Evolutionary conservation across 345 rosid species (phyloP).

Genomic region (Aquilaria malaccensis): DNA sequence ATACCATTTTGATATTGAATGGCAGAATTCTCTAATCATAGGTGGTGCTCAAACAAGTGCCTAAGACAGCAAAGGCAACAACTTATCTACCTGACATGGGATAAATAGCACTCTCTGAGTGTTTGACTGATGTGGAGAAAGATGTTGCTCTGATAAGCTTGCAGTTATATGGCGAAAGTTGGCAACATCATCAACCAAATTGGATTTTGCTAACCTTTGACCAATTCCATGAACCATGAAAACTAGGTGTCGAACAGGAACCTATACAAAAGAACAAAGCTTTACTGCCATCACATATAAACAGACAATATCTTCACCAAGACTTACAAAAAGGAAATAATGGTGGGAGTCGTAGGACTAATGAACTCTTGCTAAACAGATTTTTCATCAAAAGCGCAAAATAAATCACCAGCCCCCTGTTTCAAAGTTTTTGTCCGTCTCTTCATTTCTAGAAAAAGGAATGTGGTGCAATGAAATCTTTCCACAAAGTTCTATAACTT

Average conservation of each 20-base stretch:
- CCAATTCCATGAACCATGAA: slow-evolving; percentile 99
- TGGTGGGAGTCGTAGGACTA: background rate
- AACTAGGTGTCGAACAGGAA: slow-evolving; percentile 91
- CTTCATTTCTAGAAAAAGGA: too few species aligned
- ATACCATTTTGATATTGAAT: too few species aligned
- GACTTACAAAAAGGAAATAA: background rate
- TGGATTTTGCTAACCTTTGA: slow-evolving; percentile 95
- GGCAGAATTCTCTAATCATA: too few species aligned
- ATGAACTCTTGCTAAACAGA: too few species aligned
- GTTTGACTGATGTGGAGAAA: slow-evolving; percentile 60
- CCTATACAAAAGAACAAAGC: slow-evolving; percentile 42
- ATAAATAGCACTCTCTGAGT: slow-evolving; percentile 85
- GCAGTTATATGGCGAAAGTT: slow-evolving; percentile 82
- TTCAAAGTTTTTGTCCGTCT: too few species aligned
- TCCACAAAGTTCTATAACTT: too few species aligned
- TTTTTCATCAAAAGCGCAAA: too few species aligned
- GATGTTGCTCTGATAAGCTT: slow-evolving; percentile 68
- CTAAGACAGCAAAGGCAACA: background rate
- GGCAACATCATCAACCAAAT: slow-evolving; percentile 91
- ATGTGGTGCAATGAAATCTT: too few species aligned
- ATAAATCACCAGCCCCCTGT: too few species aligned
- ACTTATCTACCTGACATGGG: slow-evolving; percentile 79
- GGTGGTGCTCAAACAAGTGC: too few species aligned
- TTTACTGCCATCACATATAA: slow-evolving; percentile 3
- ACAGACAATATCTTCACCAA: slow-evolving; percentile 6